A percentile compares a stretch with the other conserved stretches of the same genome.
Conservation (phyloP, 2,329 filamentous ascomycete species). For the Fusarium sp. region DNA sequence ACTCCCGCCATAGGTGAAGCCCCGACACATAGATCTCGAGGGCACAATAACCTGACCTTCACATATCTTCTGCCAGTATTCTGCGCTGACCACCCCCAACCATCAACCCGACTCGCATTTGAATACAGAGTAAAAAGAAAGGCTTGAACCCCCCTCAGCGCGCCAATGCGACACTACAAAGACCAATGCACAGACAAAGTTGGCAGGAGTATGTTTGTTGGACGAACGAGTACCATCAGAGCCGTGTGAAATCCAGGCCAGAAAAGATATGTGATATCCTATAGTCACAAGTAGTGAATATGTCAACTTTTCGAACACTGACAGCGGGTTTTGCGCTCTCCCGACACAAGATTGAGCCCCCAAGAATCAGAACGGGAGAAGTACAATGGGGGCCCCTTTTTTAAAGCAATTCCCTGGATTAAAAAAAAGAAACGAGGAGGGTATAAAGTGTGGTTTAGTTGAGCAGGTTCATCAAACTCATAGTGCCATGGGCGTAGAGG, state of each 20-base stretch:
- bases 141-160: not conserved
- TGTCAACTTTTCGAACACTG: not conserved
- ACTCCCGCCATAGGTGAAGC: slow-evolving; percentile 10
- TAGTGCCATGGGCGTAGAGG: not conserved
- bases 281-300: slow-evolving; percentile 6
- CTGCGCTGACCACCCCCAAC: not conserved
- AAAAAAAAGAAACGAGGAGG: slow-evolving; percentile 30
- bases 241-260: slow-evolving; percentile 7
- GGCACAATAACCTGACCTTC: slow-evolving; percentile 8
- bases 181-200: not conserved
- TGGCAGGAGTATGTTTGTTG: slow-evolving; percentile 9
- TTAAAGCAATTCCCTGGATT: slow-evolving; percentile 10
- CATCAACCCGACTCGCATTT: not conserved
- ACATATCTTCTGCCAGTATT: slow-evolving; percentile 16
- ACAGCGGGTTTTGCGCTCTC: slow-evolving; percentile 5
- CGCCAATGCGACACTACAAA: not conserved
- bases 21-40: slow-evolving; percentile 13
- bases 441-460: slow-evolving; percentile 38
- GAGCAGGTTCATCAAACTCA: slow-evolving; percentile 23
- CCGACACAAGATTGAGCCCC: slow-evolving; percentile 8
- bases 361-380: slow-evolving; percentile 19
- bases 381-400: slow-evolving; percentile 11
- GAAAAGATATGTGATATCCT: slow-evolving; percentile 4
- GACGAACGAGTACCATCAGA: slow-evolving; percentile 9
- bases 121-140: slow-evolving; percentile 1